Base-by-base conservation (phyloP, 768 basidiomycete genomes). In the Pleurotus eryngii region DNA sequence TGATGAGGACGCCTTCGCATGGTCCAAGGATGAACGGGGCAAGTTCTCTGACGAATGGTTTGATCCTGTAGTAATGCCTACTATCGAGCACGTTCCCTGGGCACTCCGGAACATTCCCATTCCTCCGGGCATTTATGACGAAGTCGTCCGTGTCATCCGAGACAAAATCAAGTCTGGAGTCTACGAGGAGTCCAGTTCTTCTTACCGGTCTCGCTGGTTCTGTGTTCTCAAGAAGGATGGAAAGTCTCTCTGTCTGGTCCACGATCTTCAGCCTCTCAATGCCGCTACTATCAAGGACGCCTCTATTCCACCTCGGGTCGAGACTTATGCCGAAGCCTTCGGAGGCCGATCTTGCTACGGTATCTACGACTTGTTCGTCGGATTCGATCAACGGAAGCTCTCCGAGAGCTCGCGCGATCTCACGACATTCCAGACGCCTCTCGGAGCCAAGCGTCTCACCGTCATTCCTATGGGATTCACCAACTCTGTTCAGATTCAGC, bases 361-460 rank as follows among this genome's bases (percentile, higher is more conserved):
- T 1, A 70, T 70, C 39, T 56, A 74, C 11, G 73, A 75, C 40
- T 57, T 76, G 3, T 74, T 65, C 51, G 67, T 72, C 0, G 74
- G 73, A 26, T 77, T 72, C 57, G 72, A 79, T 48, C 68, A 73
- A 24, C 58, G 69, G 12, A 17, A 42, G 39, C 39, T 42, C 17
- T 12, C 12, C 7, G 61, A 62, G n/a, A 56, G 59, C 3, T 77
- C 70, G n/a, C n/a, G n/a, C n/a, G n/a, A 79, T 37, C 60, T 74
- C 5, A 80, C 76, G 0, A 75, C 73, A 0, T 81, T 80, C 61
- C 68, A 73, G 55, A 74, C 70, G 0, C 75, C 73, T 0, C 64
- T 70, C 57, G 55, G 71, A 20, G 58, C 66, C 0, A 57, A 65
- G 11, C 60, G 67, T 0, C 64, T 78, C 0, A 66, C 65, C 1